Evolutionary conservation across 2,329 filamentous ascomycete species (phyloP).

Genomic region (Neopestalotiopsis sp.): DNA sequence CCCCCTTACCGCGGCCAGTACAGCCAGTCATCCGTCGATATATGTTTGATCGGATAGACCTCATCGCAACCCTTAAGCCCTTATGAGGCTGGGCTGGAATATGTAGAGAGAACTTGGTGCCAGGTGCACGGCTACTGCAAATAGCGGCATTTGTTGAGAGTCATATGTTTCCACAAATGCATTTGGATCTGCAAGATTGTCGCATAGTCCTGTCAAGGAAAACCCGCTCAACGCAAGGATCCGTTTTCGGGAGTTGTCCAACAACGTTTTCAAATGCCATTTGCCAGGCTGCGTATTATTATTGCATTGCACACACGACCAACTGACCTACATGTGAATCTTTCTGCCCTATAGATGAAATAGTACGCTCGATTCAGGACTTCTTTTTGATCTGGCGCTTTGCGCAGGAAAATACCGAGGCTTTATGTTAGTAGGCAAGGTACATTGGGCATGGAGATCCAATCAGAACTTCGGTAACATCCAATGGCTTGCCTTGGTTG

Average conservation of each 20-base stretch:
- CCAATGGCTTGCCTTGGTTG: too few relatives aligned
- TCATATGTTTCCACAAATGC: background rate
- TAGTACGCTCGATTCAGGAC: too few relatives aligned
- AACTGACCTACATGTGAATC: too few relatives aligned
- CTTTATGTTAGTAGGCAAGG: too few relatives aligned
- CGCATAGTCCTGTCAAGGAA: background rate
- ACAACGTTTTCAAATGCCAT: too few relatives aligned
- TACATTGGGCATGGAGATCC: too few relatives aligned
- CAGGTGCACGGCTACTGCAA: background rate
- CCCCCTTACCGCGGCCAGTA: background rate
- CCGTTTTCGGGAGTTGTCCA: background rate
- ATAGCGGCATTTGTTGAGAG: background rate
- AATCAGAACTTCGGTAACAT: too few relatives aligned
- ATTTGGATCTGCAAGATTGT: constrained; percentile 3
- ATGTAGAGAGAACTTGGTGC: background rate
- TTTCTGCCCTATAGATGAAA: too few relatives aligned
- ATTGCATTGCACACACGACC: too few relatives aligned
- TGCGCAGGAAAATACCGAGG: too few relatives aligned
- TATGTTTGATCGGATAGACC: background rate
- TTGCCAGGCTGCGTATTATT: too few relatives aligned
- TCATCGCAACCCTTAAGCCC: background rate
- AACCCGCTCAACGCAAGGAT: background rate
- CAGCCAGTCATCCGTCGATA: background rate
- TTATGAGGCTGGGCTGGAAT: background rate
- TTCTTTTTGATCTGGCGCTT: too few relatives aligned